Percentiles rank a stretch among this genome's conserved stretches.
Conservation (phyloP, 192 early-diverging fungal genomes). For the Entomortierella beljakovae region DNA sequence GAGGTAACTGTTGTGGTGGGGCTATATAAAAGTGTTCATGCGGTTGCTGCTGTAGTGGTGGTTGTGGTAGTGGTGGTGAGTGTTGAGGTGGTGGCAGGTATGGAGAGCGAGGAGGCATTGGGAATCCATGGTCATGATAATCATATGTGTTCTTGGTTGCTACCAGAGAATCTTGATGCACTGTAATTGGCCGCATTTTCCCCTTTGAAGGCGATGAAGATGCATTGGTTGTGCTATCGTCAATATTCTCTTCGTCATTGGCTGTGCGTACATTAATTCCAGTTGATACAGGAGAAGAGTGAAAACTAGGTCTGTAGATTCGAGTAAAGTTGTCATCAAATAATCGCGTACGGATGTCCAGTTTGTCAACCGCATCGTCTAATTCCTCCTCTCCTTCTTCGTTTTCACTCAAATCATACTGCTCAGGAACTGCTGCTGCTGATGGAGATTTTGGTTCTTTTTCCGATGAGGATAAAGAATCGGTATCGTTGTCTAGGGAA, state of each 20-base stretch:
- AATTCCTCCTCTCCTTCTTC: background rate
- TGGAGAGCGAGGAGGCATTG: slow-evolving; percentile 1
- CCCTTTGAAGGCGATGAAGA: background rate
- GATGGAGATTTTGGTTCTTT: too few relatives aligned
- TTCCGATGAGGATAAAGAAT: background rate
- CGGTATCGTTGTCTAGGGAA: background rate
- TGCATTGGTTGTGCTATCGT: background rate
- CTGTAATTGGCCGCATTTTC: background rate
- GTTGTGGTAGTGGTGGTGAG: background rate
- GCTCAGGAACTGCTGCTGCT: background rate
- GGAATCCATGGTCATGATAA: background rate
- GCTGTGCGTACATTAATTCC: background rate
- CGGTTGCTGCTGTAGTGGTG: background rate
- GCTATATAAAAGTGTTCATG: background rate
- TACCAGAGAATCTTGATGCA: slow-evolving; percentile 1
- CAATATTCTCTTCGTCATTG: background rate
- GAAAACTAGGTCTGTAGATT: slow-evolving; percentile 13
- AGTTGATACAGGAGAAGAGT: background rate
- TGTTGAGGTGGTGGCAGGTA: background rate
- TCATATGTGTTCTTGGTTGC: background rate
- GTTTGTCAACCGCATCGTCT: slow-evolving; percentile 1
- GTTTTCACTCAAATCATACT: background rate
- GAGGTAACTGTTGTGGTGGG: background rate
- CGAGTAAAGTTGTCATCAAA: slow-evolving; percentile 26
- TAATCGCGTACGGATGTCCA: slow-evolving; percentile 13